Conservation (phyloP, 352 stramenopile genomes). For the Halophytophthora batemanensis region DNA sequence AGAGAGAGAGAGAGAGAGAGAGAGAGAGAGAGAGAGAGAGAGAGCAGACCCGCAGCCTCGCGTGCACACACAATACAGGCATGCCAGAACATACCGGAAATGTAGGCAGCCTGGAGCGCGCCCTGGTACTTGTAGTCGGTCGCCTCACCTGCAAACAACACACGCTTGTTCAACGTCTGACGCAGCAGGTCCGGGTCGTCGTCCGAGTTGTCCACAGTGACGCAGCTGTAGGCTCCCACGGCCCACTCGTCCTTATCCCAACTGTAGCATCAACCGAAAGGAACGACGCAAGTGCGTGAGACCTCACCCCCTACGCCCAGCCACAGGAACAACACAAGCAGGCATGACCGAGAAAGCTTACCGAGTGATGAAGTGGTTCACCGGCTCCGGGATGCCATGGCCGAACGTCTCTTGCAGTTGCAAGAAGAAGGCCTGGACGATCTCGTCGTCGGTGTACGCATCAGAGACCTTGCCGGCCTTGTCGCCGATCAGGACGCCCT, state of each 20-base stretch:
- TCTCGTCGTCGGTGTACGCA: slow-evolving; percentile 41
- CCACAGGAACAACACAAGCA: slow-evolving; percentile 26
- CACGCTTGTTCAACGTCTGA: slow-evolving; percentile 34
- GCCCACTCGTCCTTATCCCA: slow-evolving; percentile 68
- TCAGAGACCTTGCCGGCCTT: slow-evolving; percentile 43
- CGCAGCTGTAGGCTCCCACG: slow-evolving; percentile 62
- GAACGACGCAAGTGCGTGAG: slow-evolving; percentile 1
- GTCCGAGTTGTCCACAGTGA: slow-evolving; percentile 47
- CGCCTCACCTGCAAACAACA: slow-evolving; percentile 71
- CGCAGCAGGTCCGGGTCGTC: slow-evolving; percentile 59
- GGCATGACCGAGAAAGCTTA: slow-evolving; percentile 15
- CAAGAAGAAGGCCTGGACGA: slow-evolving; percentile 42
- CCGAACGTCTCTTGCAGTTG: slow-evolving; percentile 55
- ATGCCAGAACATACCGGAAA: too few relatives aligned
- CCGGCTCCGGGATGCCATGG: slow-evolving; percentile 27
- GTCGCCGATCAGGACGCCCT: slow-evolving; percentile 54
- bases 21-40: neutral
- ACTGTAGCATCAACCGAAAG: slow-evolving; percentile 22
- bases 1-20: neutral
- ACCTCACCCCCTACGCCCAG: slow-evolving; percentile 46
- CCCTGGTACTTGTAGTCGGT: slow-evolving; percentile 71
- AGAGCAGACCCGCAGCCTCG: slow-evolving; percentile 5
- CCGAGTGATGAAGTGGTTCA: slow-evolving; percentile 55
- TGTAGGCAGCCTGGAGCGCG: slow-evolving; percentile 64
- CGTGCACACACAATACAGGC: neutral